Evolutionary conservation across 176 grass and related monocot genomes (phyloP).

Genomic region (Alopecurus myosuroides): DNA sequence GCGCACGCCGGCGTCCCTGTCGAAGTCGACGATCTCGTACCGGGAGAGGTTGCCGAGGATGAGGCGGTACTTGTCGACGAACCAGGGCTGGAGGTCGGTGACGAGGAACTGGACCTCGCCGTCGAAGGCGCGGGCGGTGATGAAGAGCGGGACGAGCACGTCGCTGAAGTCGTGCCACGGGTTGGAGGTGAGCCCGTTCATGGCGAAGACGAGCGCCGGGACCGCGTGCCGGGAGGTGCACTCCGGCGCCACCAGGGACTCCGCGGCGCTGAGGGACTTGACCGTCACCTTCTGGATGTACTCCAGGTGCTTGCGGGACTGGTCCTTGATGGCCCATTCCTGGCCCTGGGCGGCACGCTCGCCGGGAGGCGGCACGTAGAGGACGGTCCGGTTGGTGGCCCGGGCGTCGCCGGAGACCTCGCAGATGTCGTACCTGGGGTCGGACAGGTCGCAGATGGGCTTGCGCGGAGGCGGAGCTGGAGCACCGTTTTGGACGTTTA

Average conservation of each 20-base stretch:
- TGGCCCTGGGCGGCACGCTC: slow-evolving; percentile 2
- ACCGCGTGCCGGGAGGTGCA: slow-evolving; percentile 45
- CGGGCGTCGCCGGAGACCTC: slow-evolving; percentile 53
- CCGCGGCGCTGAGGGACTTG: slow-evolving; percentile 23
- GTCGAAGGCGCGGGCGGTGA: slow-evolving; percentile 38
- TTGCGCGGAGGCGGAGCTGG: slow-evolving; percentile 10
- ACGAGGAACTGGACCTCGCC: slow-evolving; percentile 69
- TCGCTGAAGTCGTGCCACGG: slow-evolving; percentile 75
- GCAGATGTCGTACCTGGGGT: slow-evolving; percentile 54
- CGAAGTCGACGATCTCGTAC: slow-evolving; percentile 52
- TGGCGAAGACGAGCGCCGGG: slow-evolving; percentile 53
- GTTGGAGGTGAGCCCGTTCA: slow-evolving; percentile 69
- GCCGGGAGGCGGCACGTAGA: slow-evolving; percentile 25
- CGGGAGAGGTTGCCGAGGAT: slow-evolving; percentile 46
- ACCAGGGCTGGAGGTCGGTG: slow-evolving; percentile 56
- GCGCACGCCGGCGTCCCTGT: slow-evolving; percentile 34
- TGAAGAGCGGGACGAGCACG: slow-evolving; percentile 62
- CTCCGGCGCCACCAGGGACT: slow-evolving; percentile 30
- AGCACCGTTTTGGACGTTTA: background rate
- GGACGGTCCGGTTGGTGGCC: slow-evolving; percentile 37
- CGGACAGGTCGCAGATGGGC: slow-evolving; percentile 53
- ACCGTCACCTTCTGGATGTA: slow-evolving; percentile 43
- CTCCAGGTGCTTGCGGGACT: slow-evolving; percentile 59
- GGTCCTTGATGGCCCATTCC: slow-evolving; percentile 59
- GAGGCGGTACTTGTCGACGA: slow-evolving; percentile 51